Base-by-base conservation (phyloP, 73 alveolate species). In the Paramecium caudatum region DNA sequence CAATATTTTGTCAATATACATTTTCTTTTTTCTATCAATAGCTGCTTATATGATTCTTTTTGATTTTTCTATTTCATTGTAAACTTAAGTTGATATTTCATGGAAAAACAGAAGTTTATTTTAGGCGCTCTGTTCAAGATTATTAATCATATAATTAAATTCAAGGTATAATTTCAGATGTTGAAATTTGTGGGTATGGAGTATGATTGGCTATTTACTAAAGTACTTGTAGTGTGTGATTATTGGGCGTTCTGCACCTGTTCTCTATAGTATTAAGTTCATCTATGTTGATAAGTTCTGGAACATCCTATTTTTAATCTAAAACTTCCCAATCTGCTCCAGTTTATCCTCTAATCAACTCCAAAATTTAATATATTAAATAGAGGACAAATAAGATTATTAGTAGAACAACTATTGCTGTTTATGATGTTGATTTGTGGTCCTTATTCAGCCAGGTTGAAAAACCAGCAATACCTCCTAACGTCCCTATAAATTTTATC, bases 121-220 rank as follows among this genome's bases (percentile, higher is more conserved):
- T 55, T 55, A 55, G 30, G 45, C 1, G 46, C 30, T 55, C 30
- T 23, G 30, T 55, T 55, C 80, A 55, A 23, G 23, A 55, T 55
- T 55, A 55, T 55, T 55, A 55, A 27, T 55, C 80, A 55, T 55
- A 55, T 27, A 27, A 55, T 55, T 55, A 55, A 55, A 13, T 21
- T 49, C 39, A 49, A 21, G 0, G 25, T 3, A 49, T 16, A 21
- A 49, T 49, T 49, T 49, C 23, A 8, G 80, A 49, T 49, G 80
- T 55, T 3, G 80, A 55, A 49, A 17, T 3, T 16, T 17, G 7
- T 19, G 80, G 80, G 30, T 55, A 55, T 55, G 23, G n/a, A n/a
- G n/a, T n/a, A n/a, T n/a, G n/a, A n/a, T n/a, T n/a, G n/a, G n/a
- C n/a, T n/a, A n/a, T n/a, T n/a, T n/a, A n/a, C n/a, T n/a, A n/a